Evolutionary conservation across 1,284 basidiomycete species (phyloP).

Genomic region (Pseudozyma flocculosa): DNA sequence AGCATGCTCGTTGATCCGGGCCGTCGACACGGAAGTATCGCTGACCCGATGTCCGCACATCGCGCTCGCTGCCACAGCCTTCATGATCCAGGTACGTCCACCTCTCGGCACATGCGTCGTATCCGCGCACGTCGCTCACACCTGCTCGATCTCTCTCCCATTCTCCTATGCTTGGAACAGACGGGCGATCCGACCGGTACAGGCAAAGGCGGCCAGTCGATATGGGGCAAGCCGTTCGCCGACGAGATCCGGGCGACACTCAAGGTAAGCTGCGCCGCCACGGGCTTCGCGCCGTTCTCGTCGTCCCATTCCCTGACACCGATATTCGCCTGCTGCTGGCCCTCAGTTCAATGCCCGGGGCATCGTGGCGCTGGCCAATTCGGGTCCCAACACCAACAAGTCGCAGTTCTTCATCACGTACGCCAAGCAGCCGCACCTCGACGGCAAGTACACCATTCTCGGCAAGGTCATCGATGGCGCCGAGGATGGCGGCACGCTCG

Average conservation of each 20-base stretch:
- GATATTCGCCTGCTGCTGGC: no score
- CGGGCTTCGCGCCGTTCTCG: no score
- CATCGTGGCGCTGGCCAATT: conserved; percentile 56
- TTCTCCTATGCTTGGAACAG: conserved; percentile 65
- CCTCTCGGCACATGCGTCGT: no score
- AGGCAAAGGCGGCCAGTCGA: conserved; percentile 85
- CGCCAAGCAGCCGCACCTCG: conserved; percentile 48
- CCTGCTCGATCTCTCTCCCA: no score
- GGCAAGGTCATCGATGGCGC: conserved; percentile 54
- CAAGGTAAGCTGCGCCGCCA: conserved; percentile 10
- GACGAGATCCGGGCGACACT: conserved; percentile 73
- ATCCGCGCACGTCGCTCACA: no score
- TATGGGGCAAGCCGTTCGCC: conserved; percentile 92
- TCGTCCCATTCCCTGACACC: no score
- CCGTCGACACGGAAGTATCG: no score
- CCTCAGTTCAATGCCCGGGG: conserved; percentile 51
- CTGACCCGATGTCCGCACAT: no score
- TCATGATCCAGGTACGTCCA: conserved; percentile 91
- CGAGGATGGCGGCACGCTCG: conserved; percentile 44
- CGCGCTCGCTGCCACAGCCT: no score
- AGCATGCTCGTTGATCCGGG: no score
- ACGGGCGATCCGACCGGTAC: conserved; percentile 96
- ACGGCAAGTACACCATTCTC: conserved; percentile 54
- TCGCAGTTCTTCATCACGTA: conserved; percentile 56
- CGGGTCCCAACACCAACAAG: conserved; percentile 53